Percentiles rank a stretch among this genome's conserved stretches.
Evolutionary conservation across 495 filamentous ascomycete genomes (phyloP).

Genomic region (Talaromyces thailandensis): DNA sequence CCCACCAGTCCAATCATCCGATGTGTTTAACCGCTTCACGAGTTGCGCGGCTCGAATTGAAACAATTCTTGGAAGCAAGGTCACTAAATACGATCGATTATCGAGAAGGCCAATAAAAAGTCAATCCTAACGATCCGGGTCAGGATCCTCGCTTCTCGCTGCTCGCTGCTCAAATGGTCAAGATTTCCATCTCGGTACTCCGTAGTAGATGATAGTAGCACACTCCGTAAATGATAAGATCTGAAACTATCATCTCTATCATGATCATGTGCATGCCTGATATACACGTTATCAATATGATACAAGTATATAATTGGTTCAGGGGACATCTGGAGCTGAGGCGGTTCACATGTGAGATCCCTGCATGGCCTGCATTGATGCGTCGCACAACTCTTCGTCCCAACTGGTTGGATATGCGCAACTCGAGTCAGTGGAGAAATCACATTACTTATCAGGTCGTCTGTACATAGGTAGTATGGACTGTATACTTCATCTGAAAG

Average conservation of each 20-base stretch:
- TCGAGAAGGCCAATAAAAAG: neutral
- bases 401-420: neutral
- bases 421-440: neutral
- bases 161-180: neutral
- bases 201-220: neutral
- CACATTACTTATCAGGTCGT: too few species aligned
- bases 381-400: neutral
- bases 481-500: neutral
- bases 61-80: neutral
- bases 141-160: neutral
- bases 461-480: too few species aligned
- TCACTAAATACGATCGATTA: neutral
- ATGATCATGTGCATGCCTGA: neutral
- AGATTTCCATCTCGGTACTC: neutral
- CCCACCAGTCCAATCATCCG: neutral
- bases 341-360: neutral
- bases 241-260: neutral
- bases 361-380: neutral
- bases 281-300: neutral
- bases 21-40: neutral
- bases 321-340: neutral
- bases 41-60: neutral
- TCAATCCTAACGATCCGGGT: neutral
- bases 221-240: neutral
- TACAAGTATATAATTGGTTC: neutral